These are phyloP conservation scores for Aspergillus sp. DNA, from an alignment of 2,329 filamentous ascomycete species.

Conservation along the genomic window DNA sequence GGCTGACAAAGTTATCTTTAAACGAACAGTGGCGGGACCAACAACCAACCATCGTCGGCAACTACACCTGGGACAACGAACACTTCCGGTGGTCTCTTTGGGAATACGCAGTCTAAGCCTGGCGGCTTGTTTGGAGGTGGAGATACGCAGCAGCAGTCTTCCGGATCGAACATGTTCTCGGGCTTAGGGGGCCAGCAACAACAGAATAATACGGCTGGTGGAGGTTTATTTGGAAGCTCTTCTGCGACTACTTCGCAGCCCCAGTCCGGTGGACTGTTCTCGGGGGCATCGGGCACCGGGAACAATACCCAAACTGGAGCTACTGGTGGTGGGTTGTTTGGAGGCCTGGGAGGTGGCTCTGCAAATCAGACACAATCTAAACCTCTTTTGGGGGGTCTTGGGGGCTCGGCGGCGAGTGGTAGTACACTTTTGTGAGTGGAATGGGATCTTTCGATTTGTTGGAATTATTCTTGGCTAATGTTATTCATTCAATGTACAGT, in stretches of 20 bases:
- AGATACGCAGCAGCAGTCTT: slow-evolving; percentile 20
- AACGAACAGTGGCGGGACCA: slow-evolving; percentile 17
- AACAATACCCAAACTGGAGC: slow-evolving; percentile 16
- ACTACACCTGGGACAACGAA: slow-evolving; percentile 19
- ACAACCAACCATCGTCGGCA: slow-evolving; percentile 21
- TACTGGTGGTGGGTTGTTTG: slow-evolving; percentile 27
- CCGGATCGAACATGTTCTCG: slow-evolving; percentile 27
- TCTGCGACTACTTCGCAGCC: slow-evolving; percentile 23
- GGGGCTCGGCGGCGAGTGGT: slow-evolving; percentile 19
- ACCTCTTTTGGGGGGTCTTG: slow-evolving; percentile 25
- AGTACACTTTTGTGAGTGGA: slow-evolving; percentile 29
- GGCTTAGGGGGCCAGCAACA: slow-evolving; percentile 20
- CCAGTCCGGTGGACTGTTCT: slow-evolving; percentile 19
- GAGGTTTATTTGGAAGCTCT: slow-evolving; percentile 23
- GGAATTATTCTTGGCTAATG: neutral
- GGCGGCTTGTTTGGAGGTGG: slow-evolving; percentile 26
- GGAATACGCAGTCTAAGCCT: slow-evolving; percentile 27
- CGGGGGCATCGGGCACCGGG: slow-evolving; percentile 8
- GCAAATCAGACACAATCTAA: slow-evolving; percentile 28
- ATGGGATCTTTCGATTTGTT: neutral
- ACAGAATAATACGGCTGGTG: slow-evolving; percentile 18
- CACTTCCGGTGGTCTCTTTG: slow-evolving; percentile 25
- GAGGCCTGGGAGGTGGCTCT: slow-evolving; percentile 17
- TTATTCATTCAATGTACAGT: slow-evolving; percentile 1
- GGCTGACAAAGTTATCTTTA: neutral